phyloP scores from a whole-genome alignment of 164 flowering plant species.

The Nelumbo lutea region DNA sequence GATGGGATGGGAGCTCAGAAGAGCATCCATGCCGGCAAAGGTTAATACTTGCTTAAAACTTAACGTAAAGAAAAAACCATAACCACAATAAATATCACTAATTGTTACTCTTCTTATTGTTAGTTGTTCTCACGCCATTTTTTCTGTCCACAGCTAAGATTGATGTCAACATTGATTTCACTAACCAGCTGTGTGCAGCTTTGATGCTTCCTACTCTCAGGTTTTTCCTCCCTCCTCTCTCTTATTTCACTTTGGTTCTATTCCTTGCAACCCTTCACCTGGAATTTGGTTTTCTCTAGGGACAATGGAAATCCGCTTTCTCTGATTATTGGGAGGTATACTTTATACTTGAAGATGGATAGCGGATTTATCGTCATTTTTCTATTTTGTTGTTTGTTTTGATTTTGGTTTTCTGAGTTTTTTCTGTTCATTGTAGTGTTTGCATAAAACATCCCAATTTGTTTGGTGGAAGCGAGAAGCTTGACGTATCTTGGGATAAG shows the following conservation, averaged over 20 bases:
- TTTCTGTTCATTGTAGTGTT: conserved; percentile 36
- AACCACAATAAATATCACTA: no score
- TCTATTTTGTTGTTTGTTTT: neutral
- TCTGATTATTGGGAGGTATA: conserved; percentile 71
- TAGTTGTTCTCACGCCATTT: conserved; percentile 4
- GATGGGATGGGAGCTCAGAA: no score
- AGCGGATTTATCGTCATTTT: neutral
- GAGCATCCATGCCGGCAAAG: no score
- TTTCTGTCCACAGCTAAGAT: conserved; percentile 61
- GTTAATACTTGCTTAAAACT: no score
- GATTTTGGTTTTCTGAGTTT: neutral
- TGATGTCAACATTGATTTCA: conserved; percentile 86
- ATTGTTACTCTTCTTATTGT: no score
- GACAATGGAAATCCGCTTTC: conserved; percentile 58
- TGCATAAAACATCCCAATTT: conserved; percentile 87
- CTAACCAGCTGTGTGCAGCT: conserved; percentile 77
- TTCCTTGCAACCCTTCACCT: neutral
- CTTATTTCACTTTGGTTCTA: neutral
- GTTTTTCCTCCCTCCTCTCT: conserved; percentile 23
- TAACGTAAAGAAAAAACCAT: no score
- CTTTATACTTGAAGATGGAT: neutral
- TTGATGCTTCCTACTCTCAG: conserved; percentile 65
- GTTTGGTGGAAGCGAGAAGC: conserved; percentile 94
- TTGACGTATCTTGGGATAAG: conserved; percentile 84
- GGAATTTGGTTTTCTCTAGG: conserved; percentile 27